phyloP scores from a whole-genome alignment of 2,329 filamentous ascomycete genomes.

The Diaporthe aspalathi region DNA sequence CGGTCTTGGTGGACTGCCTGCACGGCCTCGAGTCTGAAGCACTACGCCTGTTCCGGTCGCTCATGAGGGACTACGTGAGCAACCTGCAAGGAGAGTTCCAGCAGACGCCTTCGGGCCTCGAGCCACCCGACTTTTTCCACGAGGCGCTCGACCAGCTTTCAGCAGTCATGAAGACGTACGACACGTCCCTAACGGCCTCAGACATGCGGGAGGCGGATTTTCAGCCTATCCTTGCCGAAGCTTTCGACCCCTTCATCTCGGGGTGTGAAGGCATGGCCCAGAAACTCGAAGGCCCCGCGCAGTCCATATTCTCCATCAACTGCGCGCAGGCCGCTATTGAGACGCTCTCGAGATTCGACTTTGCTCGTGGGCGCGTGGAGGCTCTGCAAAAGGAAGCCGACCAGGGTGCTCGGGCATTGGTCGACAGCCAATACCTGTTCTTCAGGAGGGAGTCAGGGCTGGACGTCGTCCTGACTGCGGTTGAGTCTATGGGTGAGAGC shows the following conservation, averaged over 20 bases:
- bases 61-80: slow-evolving; percentile 84
- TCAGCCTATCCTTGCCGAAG: slow-evolving; percentile 78
- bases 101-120: slow-evolving; percentile 76
- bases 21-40: slow-evolving; percentile 78
- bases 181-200: slow-evolving; percentile 77
- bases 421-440: slow-evolving; percentile 76
- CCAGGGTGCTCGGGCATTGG: slow-evolving; percentile 66
- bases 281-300: slow-evolving; percentile 67
- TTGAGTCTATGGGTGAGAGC: slow-evolving; percentile 55
- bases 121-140: slow-evolving; percentile 81
- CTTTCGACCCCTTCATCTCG: slow-evolving; percentile 86
- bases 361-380: slow-evolving; percentile 67
- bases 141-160: slow-evolving; percentile 83
- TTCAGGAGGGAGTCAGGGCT: slow-evolving; percentile 82
- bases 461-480: slow-evolving; percentile 68
- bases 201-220: slow-evolving; percentile 75
- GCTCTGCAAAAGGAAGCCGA: slow-evolving; percentile 69
- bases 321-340: slow-evolving; percentile 71
- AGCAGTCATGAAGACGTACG: slow-evolving; percentile 86
- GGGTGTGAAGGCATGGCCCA: slow-evolving; percentile 78
- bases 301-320: slow-evolving; percentile 79
- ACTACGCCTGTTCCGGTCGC: slow-evolving; percentile 81
- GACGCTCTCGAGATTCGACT: slow-evolving; percentile 69
- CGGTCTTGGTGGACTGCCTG: slow-evolving; percentile 77
- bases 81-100: slow-evolving; percentile 79